Percentiles rank a stretch among this genome's conserved stretches.
Evolutionary conservation across 441 rosid species (phyloP).

Genomic region (Biscutella laevigata): DNA sequence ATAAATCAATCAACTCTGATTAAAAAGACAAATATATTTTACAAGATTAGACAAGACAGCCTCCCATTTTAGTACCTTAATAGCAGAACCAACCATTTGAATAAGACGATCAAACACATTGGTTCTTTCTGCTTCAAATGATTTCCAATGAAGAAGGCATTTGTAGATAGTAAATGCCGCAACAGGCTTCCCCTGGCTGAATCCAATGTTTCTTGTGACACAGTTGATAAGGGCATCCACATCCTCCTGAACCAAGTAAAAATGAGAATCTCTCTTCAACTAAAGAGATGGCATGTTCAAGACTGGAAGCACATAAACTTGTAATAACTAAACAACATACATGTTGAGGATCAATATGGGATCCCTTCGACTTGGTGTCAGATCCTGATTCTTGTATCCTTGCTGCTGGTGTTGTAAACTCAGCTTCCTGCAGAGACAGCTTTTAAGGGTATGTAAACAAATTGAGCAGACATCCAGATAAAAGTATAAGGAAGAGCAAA

Average conservation of each 20-base stretch:
- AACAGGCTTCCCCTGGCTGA: too few species aligned
- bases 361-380: slow-evolving; percentile 43
- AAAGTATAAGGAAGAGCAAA: slow-evolving; percentile 8
- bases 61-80: slow-evolving; percentile 43
- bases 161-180: slow-evolving; percentile 76
- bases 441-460: slow-evolving; percentile 9
- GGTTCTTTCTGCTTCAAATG: slow-evolving; percentile 85
- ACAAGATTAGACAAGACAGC: not conserved
- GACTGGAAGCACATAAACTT: slow-evolving; percentile 5
- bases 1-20: slow-evolving; percentile 1
- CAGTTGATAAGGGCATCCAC: slow-evolving; percentile 66
- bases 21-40: not conserved
- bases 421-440: slow-evolving; percentile 44
- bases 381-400: slow-evolving; percentile 49
- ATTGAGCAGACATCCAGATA: not conserved
- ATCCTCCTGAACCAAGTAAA: slow-evolving; percentile 54
- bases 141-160: slow-evolving; percentile 90
- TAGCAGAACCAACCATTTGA: slow-evolving; percentile 86
- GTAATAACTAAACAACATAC: slow-evolving; percentile 33
- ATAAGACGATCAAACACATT: slow-evolving; percentile 86
- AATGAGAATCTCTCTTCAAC: slow-evolving; percentile 13
- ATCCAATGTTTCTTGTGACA: slow-evolving; percentile 54
- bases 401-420: slow-evolving; percentile 50
- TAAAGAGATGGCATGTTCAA: slow-evolving; percentile 11
- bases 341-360: slow-evolving; percentile 56